Conservation (phyloP, 305 asterid species). For the Solanum hybrid region DNA sequence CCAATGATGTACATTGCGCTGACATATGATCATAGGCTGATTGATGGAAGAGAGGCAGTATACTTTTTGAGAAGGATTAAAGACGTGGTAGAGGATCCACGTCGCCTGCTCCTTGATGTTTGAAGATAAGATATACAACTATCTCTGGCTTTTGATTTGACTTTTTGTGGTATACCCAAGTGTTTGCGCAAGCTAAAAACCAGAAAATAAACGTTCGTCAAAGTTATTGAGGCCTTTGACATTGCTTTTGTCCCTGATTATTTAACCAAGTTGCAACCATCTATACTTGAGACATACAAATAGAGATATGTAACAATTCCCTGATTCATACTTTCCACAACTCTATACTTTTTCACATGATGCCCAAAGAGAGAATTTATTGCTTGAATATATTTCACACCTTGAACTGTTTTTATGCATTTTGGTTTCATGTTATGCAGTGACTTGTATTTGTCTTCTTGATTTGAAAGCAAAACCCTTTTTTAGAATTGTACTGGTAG, state of each 20-base stretch:
- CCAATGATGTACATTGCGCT: conserved; percentile 98
- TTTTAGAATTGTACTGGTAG: background rate
- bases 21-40: conserved; percentile 97
- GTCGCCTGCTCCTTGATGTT: conserved; percentile 78
- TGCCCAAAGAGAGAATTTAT: background rate
- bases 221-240: conserved; percentile 2
- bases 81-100: conserved; percentile 98
- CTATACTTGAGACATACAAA: background rate
- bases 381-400: background rate
- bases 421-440: background rate
- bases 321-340: background rate
- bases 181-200: background rate
- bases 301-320: background rate
- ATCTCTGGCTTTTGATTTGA: background rate
- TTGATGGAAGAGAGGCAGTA: conserved; percentile 99
- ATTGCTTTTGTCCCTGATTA: background rate
- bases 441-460: background rate
- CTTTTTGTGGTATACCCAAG: background rate
- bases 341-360: background rate
- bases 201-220: conserved; percentile 5
- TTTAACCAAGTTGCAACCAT: background rate
- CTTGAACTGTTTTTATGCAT: background rate
- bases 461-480: background rate
- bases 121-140: conserved; percentile 23
- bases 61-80: conserved; percentile 90